Conservation (phyloP, 495 filamentous ascomycete genomes). For the Penicillium desertorum region DNA sequence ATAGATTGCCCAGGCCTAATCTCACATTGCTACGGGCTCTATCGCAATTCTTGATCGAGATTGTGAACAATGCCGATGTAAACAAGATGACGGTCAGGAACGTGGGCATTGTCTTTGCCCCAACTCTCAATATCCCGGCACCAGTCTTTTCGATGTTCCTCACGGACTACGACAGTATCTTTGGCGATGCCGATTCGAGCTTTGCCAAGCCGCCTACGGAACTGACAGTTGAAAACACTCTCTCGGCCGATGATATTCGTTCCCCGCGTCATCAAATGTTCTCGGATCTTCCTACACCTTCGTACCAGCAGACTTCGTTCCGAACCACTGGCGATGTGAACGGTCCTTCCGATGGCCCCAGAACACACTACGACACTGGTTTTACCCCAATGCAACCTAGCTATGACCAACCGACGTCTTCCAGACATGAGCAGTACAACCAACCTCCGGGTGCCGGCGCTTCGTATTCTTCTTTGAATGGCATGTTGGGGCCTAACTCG, state of each 20-base stretch:
- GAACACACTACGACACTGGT: slow-evolving; percentile 50
- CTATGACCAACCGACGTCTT: slow-evolving; percentile 47
- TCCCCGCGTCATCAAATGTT: slow-evolving; percentile 70
- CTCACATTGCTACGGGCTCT: slow-evolving; percentile 76
- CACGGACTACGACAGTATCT: slow-evolving; percentile 84
- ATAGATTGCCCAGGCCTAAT: slow-evolving; percentile 78
- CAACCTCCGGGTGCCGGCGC: slow-evolving; percentile 22
- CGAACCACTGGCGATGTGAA: slow-evolving; percentile 28
- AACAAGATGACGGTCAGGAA: slow-evolving; percentile 99
- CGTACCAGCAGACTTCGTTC: slow-evolving; percentile 63
- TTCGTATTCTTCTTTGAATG: slow-evolving; percentile 42
- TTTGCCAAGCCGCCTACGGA: slow-evolving; percentile 36
- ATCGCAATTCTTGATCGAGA: slow-evolving; percentile 79
- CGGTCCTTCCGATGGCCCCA: slow-evolving; percentile 27
- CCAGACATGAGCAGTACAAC: slow-evolving; percentile 31
- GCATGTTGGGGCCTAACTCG: slow-evolving; percentile 40
- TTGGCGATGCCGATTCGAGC: slow-evolving; percentile 52
- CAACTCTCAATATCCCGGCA: slow-evolving; percentile 93
- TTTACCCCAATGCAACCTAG: slow-evolving; percentile 62
- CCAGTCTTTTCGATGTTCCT: slow-evolving; percentile 93
- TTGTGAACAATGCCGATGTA: slow-evolving; percentile 81
- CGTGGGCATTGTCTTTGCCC: slow-evolving; percentile 98
- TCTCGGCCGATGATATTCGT: slow-evolving; percentile 60
- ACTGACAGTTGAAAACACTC: slow-evolving; percentile 42
- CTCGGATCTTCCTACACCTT: slow-evolving; percentile 65